Evolutionary conservation across 140 eudicot genomes (phyloP).

Genomic region (Flaveria floridana): DNA sequence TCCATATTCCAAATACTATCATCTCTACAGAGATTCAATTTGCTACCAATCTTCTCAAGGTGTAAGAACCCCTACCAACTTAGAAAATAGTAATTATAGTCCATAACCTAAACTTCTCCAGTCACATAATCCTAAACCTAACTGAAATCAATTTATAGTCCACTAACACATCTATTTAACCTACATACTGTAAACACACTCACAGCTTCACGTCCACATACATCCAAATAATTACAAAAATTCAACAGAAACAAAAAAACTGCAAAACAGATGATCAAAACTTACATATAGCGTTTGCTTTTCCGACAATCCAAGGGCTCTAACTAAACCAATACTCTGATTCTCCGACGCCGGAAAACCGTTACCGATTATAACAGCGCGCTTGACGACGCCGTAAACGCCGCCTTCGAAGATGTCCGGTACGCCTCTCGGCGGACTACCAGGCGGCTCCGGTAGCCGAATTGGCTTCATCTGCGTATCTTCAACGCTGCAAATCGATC

Average conservation of each 20-base stretch:
- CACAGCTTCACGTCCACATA: neutral
- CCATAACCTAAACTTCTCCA: slow-evolving; percentile 25
- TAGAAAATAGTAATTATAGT: neutral
- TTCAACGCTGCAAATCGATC: slow-evolving; percentile 15
- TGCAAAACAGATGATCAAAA: neutral
- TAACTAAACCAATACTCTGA: slow-evolving; percentile 78
- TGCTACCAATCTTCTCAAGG: neutral
- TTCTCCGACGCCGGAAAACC: slow-evolving; percentile 85
- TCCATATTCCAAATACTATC: slow-evolving; percentile 4
- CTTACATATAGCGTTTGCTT: slow-evolving; percentile 74
- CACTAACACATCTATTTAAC: slow-evolving; percentile 13
- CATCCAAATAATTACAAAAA: neutral
- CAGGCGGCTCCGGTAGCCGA: slow-evolving; percentile 87
- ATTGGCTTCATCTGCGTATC: slow-evolving; percentile 69
- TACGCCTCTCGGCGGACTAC: slow-evolving; percentile 76
- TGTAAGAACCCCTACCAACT: neutral
- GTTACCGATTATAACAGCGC: slow-evolving; percentile 79
- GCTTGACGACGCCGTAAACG: slow-evolving; percentile 69
- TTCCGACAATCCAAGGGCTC: slow-evolving; percentile 78
- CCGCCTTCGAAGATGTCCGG: slow-evolving; percentile 92
- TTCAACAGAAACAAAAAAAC: neutral
- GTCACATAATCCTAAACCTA: slow-evolving; percentile 19
- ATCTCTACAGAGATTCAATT: slow-evolving; percentile 3
- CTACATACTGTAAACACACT: slow-evolving; percentile 21
- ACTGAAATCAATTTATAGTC: neutral